These are phyloP conservation scores for Cinnamomum chago DNA, from an alignment of 164 flowering plant species.

Conservation along the genomic window DNA sequence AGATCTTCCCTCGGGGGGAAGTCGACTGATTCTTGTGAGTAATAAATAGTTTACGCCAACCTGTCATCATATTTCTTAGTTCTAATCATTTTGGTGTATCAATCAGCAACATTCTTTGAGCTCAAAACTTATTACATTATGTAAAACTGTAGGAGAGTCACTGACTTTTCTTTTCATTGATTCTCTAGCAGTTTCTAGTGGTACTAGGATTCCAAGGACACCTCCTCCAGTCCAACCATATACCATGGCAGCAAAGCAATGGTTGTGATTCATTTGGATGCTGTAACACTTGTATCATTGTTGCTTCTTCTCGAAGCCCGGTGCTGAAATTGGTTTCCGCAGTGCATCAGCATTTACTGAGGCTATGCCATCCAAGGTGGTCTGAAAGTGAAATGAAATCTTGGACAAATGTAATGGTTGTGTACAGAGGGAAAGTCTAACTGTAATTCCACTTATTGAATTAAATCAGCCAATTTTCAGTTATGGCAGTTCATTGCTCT, in stretches of 20 bases:
- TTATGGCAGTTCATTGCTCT: no score
- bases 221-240: slow-evolving; percentile 63
- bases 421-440: no score
- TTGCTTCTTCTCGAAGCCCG: slow-evolving; percentile 4
- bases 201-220: slow-evolving; percentile 41
- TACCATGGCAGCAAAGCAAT: slow-evolving; percentile 29
- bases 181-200: slow-evolving; percentile 30
- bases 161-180: neutral
- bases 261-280: slow-evolving; percentile 35
- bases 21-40: slow-evolving; percentile 40
- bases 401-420: no score
- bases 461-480: no score
- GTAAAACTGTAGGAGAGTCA: neutral
- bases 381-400: no score
- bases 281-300: neutral
- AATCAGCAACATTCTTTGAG: neutral
- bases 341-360: neutral
- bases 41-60: neutral
- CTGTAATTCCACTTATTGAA: no score
- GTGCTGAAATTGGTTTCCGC: neutral
- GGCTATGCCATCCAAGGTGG: neutral
- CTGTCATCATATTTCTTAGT: neutral
- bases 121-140: no score
- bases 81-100: neutral
- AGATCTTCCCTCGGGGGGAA: slow-evolving; percentile 81